Base-by-base conservation (phyloP, 2,329 filamentous ascomycete species). In the Microsporum audouinii region DNA sequence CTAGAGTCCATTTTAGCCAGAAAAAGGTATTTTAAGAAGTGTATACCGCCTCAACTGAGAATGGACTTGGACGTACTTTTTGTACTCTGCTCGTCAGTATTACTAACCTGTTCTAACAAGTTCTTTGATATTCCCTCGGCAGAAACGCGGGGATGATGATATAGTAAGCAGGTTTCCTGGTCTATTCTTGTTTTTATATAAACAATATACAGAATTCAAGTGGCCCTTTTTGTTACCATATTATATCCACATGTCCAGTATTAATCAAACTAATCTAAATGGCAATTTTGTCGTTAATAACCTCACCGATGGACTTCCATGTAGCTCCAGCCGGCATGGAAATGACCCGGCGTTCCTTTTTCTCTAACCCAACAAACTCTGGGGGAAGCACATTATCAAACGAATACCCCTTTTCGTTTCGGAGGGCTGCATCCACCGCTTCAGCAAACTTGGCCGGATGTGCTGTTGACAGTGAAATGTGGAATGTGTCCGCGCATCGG, bases 371-470 rank as follows among this genome's bases (percentile, higher is more conserved):
- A 38, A 87, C 77, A 70, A 96, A 94, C 75, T 96, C 89, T 61
- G 82, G 73, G 0, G 92, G 92, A 60, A 95, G 79, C 0, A 97
- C 88, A 64, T 87, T 83, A 45, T 83, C 79, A 71, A 96, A 96
- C 67, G 84, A 81, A 68, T 95, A 96, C 0, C 81, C 85, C n/a
- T 81, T 73, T 70, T 88, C 80, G 6, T 82, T 82, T 65, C 84
- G 82, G 63, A 97, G 78, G 0, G 92, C 91, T 56, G 88, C 73
- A 67, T 91, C 87, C 1, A 99, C 92, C 0, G 91, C 91, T 36
- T 84, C 84, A 0, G 88, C 85, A 70, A 99, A 99, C 75, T 99
- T 99, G 64, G 92, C 94, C 0, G 94, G 92, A 74, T 99, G 94
- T 1, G 94, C 94, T 1, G 94, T 99, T 1, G 91, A 89, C 2